phyloP scores from a whole-genome alignment of 192 early-diverging fungal species.

The Podila horticola region DNA sequence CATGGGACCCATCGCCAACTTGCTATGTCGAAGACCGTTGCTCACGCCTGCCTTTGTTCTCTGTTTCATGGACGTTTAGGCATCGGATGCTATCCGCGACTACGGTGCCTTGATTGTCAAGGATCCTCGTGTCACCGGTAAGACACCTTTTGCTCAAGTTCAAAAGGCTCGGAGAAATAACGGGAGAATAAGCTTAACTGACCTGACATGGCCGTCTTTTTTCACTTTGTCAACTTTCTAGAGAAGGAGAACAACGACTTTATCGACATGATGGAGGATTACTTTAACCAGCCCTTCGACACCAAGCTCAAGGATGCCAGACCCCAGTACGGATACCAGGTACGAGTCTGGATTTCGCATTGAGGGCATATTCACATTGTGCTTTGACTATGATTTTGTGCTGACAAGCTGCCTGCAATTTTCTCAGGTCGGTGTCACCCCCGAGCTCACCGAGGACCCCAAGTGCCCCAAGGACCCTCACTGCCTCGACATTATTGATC shows the following conservation, averaged over 20 bases:
- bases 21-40: background rate
- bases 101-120: constrained; percentile 72
- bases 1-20: background rate
- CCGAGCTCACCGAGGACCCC: constrained; percentile 74
- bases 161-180: background rate
- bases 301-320: constrained; percentile 71
- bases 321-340: constrained; percentile 66
- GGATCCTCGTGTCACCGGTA: constrained; percentile 74
- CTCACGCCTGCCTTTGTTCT: background rate
- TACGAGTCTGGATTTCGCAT: background rate
- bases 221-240: constrained; percentile 10
- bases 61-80: constrained; percentile 33
- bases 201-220: background rate
- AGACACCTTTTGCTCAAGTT: constrained; percentile 27
- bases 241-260: constrained; percentile 54
- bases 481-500: constrained; percentile 65
- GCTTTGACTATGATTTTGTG: too few relatives aligned
- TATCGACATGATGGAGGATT: constrained; percentile 75
- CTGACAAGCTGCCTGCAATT: background rate
- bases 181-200: background rate
- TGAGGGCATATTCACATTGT: too few relatives aligned
- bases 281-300: constrained; percentile 70
- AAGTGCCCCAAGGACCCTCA: constrained; percentile 67
- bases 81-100: constrained; percentile 67
- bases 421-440: constrained; percentile 64